phyloP scores from a whole-genome alignment of 2,329 filamentous ascomycete genomes.

The Pseudopyricularia javanii region DNA sequence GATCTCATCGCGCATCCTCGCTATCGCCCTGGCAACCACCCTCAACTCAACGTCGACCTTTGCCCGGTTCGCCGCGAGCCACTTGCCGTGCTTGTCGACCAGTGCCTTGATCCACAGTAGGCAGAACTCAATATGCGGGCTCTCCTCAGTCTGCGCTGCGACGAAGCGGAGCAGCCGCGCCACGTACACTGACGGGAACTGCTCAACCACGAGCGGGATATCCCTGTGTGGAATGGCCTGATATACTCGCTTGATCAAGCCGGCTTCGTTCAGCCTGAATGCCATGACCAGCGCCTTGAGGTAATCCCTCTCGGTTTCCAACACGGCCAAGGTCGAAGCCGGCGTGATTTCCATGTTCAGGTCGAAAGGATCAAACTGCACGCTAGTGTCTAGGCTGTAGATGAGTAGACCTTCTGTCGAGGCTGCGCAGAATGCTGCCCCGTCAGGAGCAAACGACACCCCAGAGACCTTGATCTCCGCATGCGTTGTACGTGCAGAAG shows the following conservation, averaged over 20 bases:
- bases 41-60: slow-evolving; percentile 77
- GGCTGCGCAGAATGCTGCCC: slow-evolving; percentile 83
- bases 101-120: slow-evolving; percentile 81
- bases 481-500: slow-evolving; percentile 60
- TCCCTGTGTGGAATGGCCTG: slow-evolving; percentile 66
- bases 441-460: slow-evolving; percentile 79
- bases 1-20: slow-evolving; percentile 71
- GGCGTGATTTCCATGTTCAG: slow-evolving; percentile 91
- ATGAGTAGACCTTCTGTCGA: slow-evolving; percentile 90
- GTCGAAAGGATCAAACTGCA: slow-evolving; percentile 92
- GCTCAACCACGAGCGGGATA: slow-evolving; percentile 65
- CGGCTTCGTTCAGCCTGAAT: slow-evolving; percentile 82
- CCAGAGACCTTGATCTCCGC: slow-evolving; percentile 77
- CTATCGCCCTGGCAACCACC: slow-evolving; percentile 68
- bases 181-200: slow-evolving; percentile 77
- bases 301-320: slow-evolving; percentile 61
- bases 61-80: slow-evolving; percentile 68
- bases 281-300: slow-evolving; percentile 93
- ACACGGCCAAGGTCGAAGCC: slow-evolving; percentile 60
- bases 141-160: slow-evolving; percentile 75
- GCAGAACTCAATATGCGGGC: slow-evolving; percentile 90
- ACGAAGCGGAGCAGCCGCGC: slow-evolving; percentile 77
- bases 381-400: slow-evolving; percentile 75
- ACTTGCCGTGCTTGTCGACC: slow-evolving; percentile 72
- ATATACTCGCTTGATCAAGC: slow-evolving; percentile 75